phyloP scores from a whole-genome alignment of 805 yeast species.

The Zygoascus bituminiphila region DNA sequence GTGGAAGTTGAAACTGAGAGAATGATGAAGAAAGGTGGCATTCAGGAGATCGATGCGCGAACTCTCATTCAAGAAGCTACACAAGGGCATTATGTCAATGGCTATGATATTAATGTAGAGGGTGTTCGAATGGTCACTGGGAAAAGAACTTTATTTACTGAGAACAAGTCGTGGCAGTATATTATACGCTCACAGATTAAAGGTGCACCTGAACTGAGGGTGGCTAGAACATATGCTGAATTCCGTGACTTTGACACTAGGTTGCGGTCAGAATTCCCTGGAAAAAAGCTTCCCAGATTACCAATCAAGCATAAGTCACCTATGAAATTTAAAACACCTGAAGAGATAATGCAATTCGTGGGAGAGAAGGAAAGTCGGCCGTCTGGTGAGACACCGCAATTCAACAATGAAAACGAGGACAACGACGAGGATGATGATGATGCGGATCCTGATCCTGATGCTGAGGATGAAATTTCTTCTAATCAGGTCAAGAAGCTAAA shows the following conservation, averaged over 20 bases:
- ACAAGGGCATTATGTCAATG: slow-evolving; percentile 37
- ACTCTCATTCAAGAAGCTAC: slow-evolving; percentile 17
- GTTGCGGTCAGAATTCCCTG: slow-evolving; percentile 54
- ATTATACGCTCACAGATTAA: slow-evolving; percentile 22
- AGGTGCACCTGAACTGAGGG: slow-evolving; percentile 35
- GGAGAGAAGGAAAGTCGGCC: neutral
- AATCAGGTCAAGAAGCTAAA: neutral
- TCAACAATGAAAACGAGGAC: neutral
- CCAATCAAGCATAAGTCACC: slow-evolving; percentile 45
- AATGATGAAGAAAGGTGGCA: slow-evolving; percentile 15
- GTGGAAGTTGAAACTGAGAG: slow-evolving; percentile 16
- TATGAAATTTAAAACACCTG: slow-evolving; percentile 18
- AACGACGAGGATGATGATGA: slow-evolving; percentile 19
- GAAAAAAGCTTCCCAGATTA: slow-evolving; percentile 49
- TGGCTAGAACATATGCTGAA: slow-evolving; percentile 58
- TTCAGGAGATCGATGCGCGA: slow-evolving; percentile 15
- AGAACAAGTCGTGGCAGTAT: slow-evolving; percentile 27
- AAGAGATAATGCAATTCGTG: neutral
- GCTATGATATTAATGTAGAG: slow-evolving; percentile 54
- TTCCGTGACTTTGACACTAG: slow-evolving; percentile 49
- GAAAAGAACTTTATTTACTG: slow-evolving; percentile 18
- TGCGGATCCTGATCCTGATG: neutral
- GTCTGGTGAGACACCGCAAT: neutral
- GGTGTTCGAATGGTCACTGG: slow-evolving; percentile 43
- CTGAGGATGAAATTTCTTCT: neutral